Evolutionary conservation across 23 red algal species (phyloP).

Genomic region (Agarophyton chilense): DNA sequence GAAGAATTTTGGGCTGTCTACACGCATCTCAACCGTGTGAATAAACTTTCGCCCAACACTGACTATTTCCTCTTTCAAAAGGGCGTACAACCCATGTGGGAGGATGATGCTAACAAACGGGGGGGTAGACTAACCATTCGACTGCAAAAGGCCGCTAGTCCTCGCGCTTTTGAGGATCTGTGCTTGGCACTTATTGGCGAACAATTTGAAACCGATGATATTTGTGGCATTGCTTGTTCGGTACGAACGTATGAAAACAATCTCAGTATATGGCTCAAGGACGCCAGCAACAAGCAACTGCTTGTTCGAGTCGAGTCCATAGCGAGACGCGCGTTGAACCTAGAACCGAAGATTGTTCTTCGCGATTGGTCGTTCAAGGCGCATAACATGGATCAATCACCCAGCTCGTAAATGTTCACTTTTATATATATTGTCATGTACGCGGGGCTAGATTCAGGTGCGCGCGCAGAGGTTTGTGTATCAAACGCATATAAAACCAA

Average conservation of each 20-base stretch:
- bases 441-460: too few relatives aligned
- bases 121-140: constrained; percentile 68
- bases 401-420: not conserved
- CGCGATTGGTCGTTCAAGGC: constrained; percentile 68
- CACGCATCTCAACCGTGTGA: constrained; percentile 44
- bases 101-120: constrained; percentile 65
- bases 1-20: constrained; percentile 77
- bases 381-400: constrained; percentile 33
- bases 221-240: constrained; percentile 55
- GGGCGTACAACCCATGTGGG: constrained; percentile 83
- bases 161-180: constrained; percentile 70
- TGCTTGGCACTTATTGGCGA: constrained; percentile 70
- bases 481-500: too few relatives aligned
- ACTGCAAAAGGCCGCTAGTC: constrained; percentile 43
- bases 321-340: constrained; percentile 41
- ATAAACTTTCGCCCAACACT: constrained; percentile 50
- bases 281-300: constrained; percentile 17
- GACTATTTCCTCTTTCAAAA: constrained; percentile 76
- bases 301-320: constrained; percentile 29
- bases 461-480: too few relatives aligned
- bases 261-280: constrained; percentile 52
- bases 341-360: constrained; percentile 18
- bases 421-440: too few relatives aligned
- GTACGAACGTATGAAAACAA: constrained; percentile 47
- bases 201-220: constrained; percentile 65